phyloP scores from a whole-genome alignment of 2,329 filamentous ascomycete species.

The Ceratocystis alfenasii region DNA sequence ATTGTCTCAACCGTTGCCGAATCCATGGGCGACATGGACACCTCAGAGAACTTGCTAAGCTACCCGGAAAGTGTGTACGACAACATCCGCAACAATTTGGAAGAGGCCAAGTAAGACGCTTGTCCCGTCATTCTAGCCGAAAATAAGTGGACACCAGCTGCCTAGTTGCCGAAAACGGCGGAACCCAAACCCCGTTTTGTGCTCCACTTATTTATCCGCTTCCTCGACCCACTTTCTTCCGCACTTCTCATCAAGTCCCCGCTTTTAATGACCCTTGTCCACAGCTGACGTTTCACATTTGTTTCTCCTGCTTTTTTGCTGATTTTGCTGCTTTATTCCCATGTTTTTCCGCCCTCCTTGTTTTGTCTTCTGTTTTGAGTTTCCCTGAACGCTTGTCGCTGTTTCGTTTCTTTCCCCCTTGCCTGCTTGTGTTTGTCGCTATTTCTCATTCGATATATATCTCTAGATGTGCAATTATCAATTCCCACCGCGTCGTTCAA shows the following conservation, averaged over 20 bases:
- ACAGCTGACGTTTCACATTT: neutral
- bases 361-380: neutral
- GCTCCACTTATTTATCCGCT: no score
- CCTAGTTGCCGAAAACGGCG: no score
- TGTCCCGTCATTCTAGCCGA: neutral
- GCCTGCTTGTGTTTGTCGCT: neutral
- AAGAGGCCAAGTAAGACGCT: slow-evolving; percentile 14
- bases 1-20: slow-evolving; percentile 44
- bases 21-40: slow-evolving; percentile 39
- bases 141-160: no score
- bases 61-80: slow-evolving; percentile 47
- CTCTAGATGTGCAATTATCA: slow-evolving; percentile 9
- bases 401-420: neutral
- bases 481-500: neutral
- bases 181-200: no score
- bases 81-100: slow-evolving; percentile 39
- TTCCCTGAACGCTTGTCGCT: neutral
- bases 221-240: no score
- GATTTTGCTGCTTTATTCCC: neutral
- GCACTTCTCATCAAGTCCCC: no score
- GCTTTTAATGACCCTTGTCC: neutral
- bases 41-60: slow-evolving; percentile 39
- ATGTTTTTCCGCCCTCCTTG: neutral
- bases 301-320: neutral
- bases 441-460: slow-evolving; percentile 5